Evolutionary conservation across 106 monocot genomes (phyloP), one percentile per base, ranked within the genome.

Genomic region (Acorus calamus): DNA sequence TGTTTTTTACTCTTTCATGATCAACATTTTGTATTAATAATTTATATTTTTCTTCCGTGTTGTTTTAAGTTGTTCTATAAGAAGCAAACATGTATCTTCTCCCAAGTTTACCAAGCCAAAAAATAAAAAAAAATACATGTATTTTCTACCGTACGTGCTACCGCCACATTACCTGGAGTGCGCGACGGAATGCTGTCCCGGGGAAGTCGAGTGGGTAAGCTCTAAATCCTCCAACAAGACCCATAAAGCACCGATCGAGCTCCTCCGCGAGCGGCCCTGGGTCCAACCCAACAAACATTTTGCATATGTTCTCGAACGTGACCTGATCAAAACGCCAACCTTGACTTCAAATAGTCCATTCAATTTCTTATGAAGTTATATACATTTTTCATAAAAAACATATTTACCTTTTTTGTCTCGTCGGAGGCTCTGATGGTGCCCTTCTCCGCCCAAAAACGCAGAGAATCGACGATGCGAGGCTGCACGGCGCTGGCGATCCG

Each of bases 281-380:
- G 2, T 63, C 57, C 69, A 76, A 69, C 41, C 69, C 69, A 2
- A 51, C 69, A 11, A 76, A 63, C 57, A 64, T 63, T 52, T 57
- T 68, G 56, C 69, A 69, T n/a, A 56, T 75, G 55, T 68, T 76
- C 52, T 56, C 57, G 28, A 69, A 69, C 42, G 56, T 76, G 57
- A 76, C 68, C 73, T 73, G 59, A 14, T 28, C 28, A 28, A 28
- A 28, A 28, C 28, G 28, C 28, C 28, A 28, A 28, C 28, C 28
- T 28, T 28, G 28, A 28, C 28, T 28, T 28, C 28, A 28, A 1
- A 1, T 28, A 28, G 28, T 28, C 28, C 28, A 28, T 28, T 28
- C 28, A 28, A 28, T 28, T 28, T 28, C 28, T 28, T 1, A 28
- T 28, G 28, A 28, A 28, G 28, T 28, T 28, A 28, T 28, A 28